Evolutionary conservation across 1,284 basidiomycete genomes (phyloP), one percentile per base, ranked within the genome.

Genomic region (Trametes sp.): DNA sequence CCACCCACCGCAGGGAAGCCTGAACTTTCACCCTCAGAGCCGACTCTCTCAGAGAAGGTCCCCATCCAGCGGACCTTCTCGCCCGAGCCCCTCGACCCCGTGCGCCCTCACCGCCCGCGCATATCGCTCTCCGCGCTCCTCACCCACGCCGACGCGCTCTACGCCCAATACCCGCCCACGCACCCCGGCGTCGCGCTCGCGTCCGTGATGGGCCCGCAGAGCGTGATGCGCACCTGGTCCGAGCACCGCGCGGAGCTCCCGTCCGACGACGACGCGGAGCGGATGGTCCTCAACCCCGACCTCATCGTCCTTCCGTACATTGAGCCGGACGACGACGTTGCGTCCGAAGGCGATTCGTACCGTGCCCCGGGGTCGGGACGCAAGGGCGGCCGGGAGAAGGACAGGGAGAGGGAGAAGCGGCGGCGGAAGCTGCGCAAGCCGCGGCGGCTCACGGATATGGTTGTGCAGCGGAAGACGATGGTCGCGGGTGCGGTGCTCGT

Each of bases 131-230:
- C 77, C 21, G 57, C 69, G 28, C 78, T 86, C 36, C 77, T 87
- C 23, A 66, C 69, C 21, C 76, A 75, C 29, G 79, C 85, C 2
- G 82, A 85, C 67, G 74, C 72, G 23, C 80, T 86, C 21, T 77
- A 78, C 44, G 61, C 67, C 13, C 66, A 63, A 24, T 85, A 78
- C 70, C 84, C 85, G 19, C 83, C 85, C 2, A 70, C 77, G 2
- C 76, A 82, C 48, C 78, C 83, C 41, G 70, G 67, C 0, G 77
- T 92, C 21, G 74, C 69, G 10, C 75, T 92, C n/a, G 76, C 81
- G 2, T 77, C 80, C 26, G 89, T 90, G 53, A 86, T 93, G 81
- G 92, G 92, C 16, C 89, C 88, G 0, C 84, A 90, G 58, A 86
- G 84, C 67, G 81, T 75, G 29, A 74, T 84, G 68, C 77, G 80